Conservation (phyloP, 345 rosid species). For the Aurinia saxatilis region DNA sequence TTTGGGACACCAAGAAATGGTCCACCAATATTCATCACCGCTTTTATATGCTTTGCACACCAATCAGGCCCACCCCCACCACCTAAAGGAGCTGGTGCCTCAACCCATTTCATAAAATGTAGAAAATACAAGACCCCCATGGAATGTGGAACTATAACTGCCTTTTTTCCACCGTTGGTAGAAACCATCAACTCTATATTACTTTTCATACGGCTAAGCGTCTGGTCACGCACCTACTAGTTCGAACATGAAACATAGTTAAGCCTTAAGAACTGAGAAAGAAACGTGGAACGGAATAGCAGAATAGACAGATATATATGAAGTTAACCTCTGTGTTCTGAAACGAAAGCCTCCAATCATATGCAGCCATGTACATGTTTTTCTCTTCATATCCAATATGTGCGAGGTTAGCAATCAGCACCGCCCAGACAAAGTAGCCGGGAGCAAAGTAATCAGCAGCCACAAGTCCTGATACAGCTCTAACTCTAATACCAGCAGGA, state of each 20-base stretch:
- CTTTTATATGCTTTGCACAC: slow-evolving; percentile 92
- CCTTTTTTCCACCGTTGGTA: slow-evolving; percentile 73
- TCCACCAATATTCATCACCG: slow-evolving; percentile 90
- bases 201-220: slow-evolving; percentile 80
- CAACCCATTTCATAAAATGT: slow-evolving; percentile 99
- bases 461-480: slow-evolving; percentile 88
- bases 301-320: not conserved
- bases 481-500: slow-evolving; percentile 72
- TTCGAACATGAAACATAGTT: slow-evolving; percentile 11
- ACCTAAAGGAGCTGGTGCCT: slow-evolving; percentile 95
- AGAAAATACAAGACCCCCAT: slow-evolving; percentile 93
- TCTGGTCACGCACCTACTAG: slow-evolving; percentile 78
- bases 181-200: slow-evolving; percentile 78
- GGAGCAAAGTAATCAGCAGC: slow-evolving; percentile 98
- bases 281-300: not conserved
- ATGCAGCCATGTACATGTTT: slow-evolving; percentile 95
- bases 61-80: slow-evolving; percentile 95
- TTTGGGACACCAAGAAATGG: slow-evolving; percentile 96
- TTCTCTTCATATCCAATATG: slow-evolving; percentile 94
- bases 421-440: slow-evolving; percentile 98
- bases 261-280: not conserved
- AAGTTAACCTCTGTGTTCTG: slow-evolving; percentile 84
- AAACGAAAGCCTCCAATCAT: slow-evolving; percentile 94
- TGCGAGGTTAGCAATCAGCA: slow-evolving; percentile 90
- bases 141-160: slow-evolving; percentile 89